phyloP scores from a whole-genome alignment of 2,329 filamentous ascomycete genomes.

The Samsoniella hepiali region DNA sequence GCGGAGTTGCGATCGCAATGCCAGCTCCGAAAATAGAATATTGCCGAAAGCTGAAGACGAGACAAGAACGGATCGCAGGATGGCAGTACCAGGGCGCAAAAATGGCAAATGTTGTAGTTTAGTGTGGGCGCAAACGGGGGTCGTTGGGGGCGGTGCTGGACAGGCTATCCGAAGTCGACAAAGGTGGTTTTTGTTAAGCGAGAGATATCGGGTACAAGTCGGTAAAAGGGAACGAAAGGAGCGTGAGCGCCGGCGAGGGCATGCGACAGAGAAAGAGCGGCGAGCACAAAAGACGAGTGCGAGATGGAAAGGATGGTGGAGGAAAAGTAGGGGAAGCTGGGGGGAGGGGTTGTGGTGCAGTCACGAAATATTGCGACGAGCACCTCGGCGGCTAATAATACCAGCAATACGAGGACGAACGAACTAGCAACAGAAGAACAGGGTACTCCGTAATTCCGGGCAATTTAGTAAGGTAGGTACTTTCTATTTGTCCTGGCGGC shows the following conservation, averaged over 20 bases:
- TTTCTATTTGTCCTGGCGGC: neutral
- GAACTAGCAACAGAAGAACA: neutral
- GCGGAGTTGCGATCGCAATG: neutral
- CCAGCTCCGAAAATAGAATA: neutral
- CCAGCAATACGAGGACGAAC: neutral
- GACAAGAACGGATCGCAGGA: neutral
- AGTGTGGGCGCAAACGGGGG: constrained; percentile 2
- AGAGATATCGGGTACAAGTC: neutral
- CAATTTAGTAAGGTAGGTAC: neutral
- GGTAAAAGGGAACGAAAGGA: neutral
- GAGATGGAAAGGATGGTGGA: constrained; percentile 9
- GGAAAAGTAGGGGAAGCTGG: constrained; percentile 1
- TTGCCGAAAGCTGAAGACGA: neutral
- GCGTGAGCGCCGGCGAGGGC: neutral
- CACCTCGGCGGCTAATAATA: neutral
- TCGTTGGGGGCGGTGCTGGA: neutral
- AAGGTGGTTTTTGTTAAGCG: neutral
- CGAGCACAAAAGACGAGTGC: constrained; percentile 3
- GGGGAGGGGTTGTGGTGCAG: neutral
- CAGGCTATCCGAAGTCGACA: neutral
- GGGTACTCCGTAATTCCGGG: neutral
- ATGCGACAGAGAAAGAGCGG: constrained; percentile 11
- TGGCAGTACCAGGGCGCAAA: neutral
- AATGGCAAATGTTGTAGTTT: neutral
- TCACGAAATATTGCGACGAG: neutral